These are phyloP conservation scores for Ilex paraguariensis DNA, from an alignment of 305 asterid species.

Conservation along the genomic window DNA sequence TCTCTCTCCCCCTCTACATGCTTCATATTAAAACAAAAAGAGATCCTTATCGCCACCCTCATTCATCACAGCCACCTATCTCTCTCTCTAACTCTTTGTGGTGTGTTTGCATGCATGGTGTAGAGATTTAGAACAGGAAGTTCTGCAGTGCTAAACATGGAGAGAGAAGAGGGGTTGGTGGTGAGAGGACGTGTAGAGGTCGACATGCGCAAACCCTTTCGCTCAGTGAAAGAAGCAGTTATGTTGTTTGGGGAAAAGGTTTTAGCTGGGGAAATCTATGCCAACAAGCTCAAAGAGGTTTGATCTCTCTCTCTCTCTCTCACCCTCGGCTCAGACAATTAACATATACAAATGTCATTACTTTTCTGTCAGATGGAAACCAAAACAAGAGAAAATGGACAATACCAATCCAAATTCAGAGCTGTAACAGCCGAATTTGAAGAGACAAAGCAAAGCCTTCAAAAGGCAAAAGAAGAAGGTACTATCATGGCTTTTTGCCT, in stretches of 20 bases:
- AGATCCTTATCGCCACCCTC: neutral
- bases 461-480: constrained; percentile 59
- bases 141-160: constrained; percentile 21
- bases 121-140: too few relatives aligned
- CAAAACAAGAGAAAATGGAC: constrained; percentile 25
- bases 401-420: constrained; percentile 17
- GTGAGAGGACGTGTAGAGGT: constrained; percentile 84
- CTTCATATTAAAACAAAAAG: neutral
- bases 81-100: constrained; percentile 1
- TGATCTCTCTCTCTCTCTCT: neutral
- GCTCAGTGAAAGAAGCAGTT: constrained; percentile 77
- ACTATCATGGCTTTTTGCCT: constrained; percentile 50
- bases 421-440: constrained; percentile 38
- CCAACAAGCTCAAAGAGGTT: constrained; percentile 60
- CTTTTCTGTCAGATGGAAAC: too few relatives aligned
- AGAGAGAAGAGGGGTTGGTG: constrained; percentile 48
- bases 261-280: constrained; percentile 68
- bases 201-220: constrained; percentile 68
- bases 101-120: too few relatives aligned
- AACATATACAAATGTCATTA: neutral
- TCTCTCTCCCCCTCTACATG: constrained; percentile 4
- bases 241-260: constrained; percentile 69
- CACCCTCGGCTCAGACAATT: too few relatives aligned
- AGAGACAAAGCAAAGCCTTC: constrained; percentile 49
- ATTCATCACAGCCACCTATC: neutral